phyloP scores from a whole-genome alignment of 306 rosid species.

The Cyamopsis tetragonoloba region DNA sequence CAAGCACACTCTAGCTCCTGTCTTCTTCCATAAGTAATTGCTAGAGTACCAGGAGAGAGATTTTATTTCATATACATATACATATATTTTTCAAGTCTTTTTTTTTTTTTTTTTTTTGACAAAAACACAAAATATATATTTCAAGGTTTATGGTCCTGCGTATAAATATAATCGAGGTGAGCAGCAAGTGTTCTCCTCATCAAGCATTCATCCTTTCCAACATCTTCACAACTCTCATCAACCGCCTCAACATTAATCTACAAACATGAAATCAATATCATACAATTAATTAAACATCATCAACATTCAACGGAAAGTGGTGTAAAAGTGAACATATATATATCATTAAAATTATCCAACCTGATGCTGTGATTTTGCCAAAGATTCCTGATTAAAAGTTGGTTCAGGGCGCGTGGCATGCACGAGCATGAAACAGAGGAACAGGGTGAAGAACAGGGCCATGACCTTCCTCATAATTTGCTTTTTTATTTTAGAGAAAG shows the following conservation, averaged over 20 bases:
- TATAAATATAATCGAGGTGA: constrained; percentile 47
- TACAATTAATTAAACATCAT: background rate
- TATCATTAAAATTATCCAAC: constrained; percentile 13
- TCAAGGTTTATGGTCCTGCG: constrained; percentile 36
- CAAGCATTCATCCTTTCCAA: constrained; percentile 44
- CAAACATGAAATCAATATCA: background rate
- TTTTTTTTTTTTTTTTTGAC: too few species aligned
- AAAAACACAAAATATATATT: too few species aligned
- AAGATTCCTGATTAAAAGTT: background rate
- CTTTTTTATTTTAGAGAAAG: background rate
- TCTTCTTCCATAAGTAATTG: background rate
- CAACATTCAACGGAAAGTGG: background rate
- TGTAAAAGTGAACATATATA: background rate
- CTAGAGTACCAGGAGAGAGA: background rate
- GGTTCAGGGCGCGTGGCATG: constrained; percentile 31
- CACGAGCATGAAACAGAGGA: constrained; percentile 20
- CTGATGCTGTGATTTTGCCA: background rate
- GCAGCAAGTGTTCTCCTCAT: constrained; percentile 41
- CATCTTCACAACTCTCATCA: constrained; percentile 34
- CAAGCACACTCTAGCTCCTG: background rate
- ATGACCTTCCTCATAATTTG: constrained; percentile 27
- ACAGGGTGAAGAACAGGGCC: constrained; percentile 22
- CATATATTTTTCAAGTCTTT: too few species aligned
- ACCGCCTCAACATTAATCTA: constrained; percentile 14
- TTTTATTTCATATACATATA: too few species aligned